Evolutionary conservation across 495 filamentous ascomycete genomes (phyloP).

Genomic region (Tuber umbilicatum): DNA sequence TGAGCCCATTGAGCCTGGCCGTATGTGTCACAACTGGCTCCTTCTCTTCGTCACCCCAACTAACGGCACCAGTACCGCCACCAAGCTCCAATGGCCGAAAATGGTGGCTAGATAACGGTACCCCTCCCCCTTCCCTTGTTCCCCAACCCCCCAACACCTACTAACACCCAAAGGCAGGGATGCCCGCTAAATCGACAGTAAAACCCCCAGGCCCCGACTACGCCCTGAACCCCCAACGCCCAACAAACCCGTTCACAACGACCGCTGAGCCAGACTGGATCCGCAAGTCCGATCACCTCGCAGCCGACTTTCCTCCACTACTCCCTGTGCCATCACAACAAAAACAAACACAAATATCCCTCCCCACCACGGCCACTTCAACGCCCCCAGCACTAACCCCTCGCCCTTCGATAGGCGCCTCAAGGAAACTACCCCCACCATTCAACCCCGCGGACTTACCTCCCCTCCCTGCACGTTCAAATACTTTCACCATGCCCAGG

Average conservation of each 20-base stretch:
- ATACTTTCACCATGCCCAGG: background rate
- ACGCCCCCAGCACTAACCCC: background rate
- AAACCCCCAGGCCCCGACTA: constrained; percentile 56
- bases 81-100: constrained; percentile 82
- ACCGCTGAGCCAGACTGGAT: constrained; percentile 75
- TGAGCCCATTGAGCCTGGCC: constrained; percentile 66
- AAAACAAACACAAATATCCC: constrained; percentile 34
- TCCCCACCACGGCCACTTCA: constrained; percentile 46
- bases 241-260: constrained; percentile 71
- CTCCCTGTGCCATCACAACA: constrained; percentile 46
- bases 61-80: constrained; percentile 54
- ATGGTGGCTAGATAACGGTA: constrained; percentile 90
- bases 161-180: constrained; percentile 48
- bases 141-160: constrained; percentile 2
- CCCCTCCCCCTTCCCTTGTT: constrained; percentile 14
- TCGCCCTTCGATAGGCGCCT: constrained; percentile 27
- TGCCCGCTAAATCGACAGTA: constrained; percentile 65
- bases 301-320: constrained; percentile 46
- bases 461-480: constrained; percentile 10
- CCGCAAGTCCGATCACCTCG: constrained; percentile 32
- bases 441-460: constrained; percentile 48
- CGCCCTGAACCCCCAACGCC: constrained; percentile 63
- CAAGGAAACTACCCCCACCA: constrained; percentile 52
- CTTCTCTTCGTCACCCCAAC: constrained; percentile 14
- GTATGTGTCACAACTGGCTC: constrained; percentile 23